Conservation (phyloP, 208 protist genomes). For the Leishmania lainsoni region DNA sequence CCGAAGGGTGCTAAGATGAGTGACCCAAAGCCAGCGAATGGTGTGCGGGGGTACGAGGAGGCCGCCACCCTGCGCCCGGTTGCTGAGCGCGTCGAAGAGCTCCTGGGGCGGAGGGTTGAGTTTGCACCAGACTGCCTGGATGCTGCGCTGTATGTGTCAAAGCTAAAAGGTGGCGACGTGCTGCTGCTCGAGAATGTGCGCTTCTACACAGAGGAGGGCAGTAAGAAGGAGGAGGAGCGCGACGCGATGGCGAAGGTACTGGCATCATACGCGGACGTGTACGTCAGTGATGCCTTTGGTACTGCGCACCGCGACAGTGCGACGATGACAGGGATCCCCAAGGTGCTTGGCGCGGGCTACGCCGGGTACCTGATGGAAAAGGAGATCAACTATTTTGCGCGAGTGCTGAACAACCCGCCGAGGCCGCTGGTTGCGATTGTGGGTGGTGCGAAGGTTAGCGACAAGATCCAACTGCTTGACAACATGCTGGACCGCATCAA, state of each 20-base stretch:
- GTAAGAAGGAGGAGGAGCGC: conserved; percentile 86
- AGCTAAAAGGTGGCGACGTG: conserved; percentile 79
- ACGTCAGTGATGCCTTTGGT: conserved; percentile 99
- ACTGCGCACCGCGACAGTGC: conserved; percentile 98
- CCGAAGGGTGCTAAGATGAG: conserved; percentile 94
- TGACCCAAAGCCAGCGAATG: conserved; percentile 53
- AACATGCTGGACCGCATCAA: conserved; percentile 98
- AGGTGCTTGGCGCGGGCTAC: conserved; percentile 83
- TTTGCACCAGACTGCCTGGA: conserved; percentile 78
- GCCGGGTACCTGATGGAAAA: conserved; percentile 99
- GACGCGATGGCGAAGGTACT: conserved; percentile 94
- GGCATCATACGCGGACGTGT: conserved; percentile 95
- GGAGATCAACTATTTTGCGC: conserved; percentile 98
- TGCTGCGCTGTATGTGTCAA: conserved; percentile 26
- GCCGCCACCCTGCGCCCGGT: conserved; percentile 91
- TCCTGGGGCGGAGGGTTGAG: conserved; percentile 75
- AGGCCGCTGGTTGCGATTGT: conserved; percentile 97
- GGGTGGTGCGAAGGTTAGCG: conserved; percentile 97
- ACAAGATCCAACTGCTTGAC: conserved; percentile 99
- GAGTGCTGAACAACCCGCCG: conserved; percentile 85
- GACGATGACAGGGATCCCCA: conserved; percentile 88
- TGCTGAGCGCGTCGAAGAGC: conserved; percentile 79
- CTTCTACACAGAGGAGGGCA: conserved; percentile 98
- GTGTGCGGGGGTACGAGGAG: conserved; percentile 74
- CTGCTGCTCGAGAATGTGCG: conserved; percentile 99